phyloP scores from a whole-genome alignment of 176 grass and related monocot genomes.

The maize (Zea mays) region Zm-B73-REFERENCE-NAM-5.0 NC_050096.1:25940001-25940500 shows the following conservation, averaged over 20 bases:
- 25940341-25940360: background rate
- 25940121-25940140: constrained; percentile 53
- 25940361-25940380: background rate
- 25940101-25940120: constrained; percentile 63
- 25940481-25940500: background rate
- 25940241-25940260: constrained; percentile 9
- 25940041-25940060: constrained; percentile 24
- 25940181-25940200: constrained; percentile 22
- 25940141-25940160: constrained; percentile 29
- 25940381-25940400: constrained; percentile 1
- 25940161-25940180: constrained; percentile 35
- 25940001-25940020: background rate
- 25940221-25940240: constrained; percentile 33
- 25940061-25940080: constrained; percentile 29
- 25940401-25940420: constrained; percentile 23
- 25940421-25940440: background rate
- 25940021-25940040: background rate
- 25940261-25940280: constrained; percentile 10
- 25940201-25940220: constrained; percentile 40
- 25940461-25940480: constrained; percentile 13
- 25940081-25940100: constrained; percentile 48
- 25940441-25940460: background rate
- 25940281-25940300: background rate
- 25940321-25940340: constrained; percentile 29
- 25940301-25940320: background rate